Evolutionary conservation across 2,329 filamentous ascomycete species (phyloP).

Genomic region (Cladorrhinum sp.): DNA sequence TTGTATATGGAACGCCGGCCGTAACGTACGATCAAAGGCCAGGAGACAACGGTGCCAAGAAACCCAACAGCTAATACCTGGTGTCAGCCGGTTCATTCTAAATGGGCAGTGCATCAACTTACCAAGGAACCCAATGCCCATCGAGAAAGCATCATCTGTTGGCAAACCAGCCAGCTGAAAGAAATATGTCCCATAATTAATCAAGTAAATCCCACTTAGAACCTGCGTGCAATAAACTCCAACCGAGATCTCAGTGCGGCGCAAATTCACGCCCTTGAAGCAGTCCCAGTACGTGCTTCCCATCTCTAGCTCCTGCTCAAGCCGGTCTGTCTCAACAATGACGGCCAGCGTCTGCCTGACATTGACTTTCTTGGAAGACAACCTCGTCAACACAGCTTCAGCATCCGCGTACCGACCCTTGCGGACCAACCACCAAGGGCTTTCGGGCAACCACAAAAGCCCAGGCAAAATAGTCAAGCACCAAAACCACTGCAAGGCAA

Average conservation of each 20-base stretch:
- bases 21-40: conserved; percentile 47
- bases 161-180: conserved; percentile 56
- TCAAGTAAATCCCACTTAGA: conserved; percentile 61
- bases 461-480: conserved; percentile 43
- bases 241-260: conserved; percentile 49
- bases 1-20: conserved; percentile 54
- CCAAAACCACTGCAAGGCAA: conserved; percentile 52
- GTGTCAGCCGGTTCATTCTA: not conserved
- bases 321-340: conserved; percentile 57
- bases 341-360: conserved; percentile 49
- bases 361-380: conserved; percentile 42
- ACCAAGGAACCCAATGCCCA: conserved; percentile 34
- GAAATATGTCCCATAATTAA: conserved; percentile 62
- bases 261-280: conserved; percentile 46
- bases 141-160: conserved; percentile 44
- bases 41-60: conserved; percentile 52
- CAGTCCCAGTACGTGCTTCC: conserved; percentile 51
- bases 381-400: conserved; percentile 36
- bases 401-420: conserved; percentile 42
- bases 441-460: conserved; percentile 47
- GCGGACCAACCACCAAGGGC: conserved; percentile 50
- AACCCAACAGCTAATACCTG: conserved; percentile 45
- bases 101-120: conserved; percentile 23
- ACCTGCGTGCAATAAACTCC: conserved; percentile 62
- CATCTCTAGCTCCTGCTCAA: conserved; percentile 50